Evolutionary conservation across 805 yeast genomes (phyloP), one percentile per base, ranked within the genome.

Genomic region (Kuraishia cidri): DNA sequence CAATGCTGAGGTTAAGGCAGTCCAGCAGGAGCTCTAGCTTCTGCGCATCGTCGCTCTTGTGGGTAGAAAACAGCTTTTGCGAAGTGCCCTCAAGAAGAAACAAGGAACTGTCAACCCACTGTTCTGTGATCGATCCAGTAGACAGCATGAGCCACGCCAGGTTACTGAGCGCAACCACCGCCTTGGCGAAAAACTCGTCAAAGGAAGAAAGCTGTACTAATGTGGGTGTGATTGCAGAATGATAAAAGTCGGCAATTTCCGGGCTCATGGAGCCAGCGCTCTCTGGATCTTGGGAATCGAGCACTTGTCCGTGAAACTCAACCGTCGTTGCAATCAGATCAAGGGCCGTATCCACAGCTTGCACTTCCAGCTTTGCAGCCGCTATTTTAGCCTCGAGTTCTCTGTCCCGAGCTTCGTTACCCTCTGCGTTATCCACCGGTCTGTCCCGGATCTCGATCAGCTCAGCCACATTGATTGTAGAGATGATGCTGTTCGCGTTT

Each of bases 291-390:
- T 36, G 12, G 13, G 32, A 21, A 20, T 35, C 35, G 15, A 29
- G 16, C 14, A 34, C 35, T 3, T 33, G 20, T 10, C 58, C 58
- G 31, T 48, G 47, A 26, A 57, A 67, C 51, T 87, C 96, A 43
- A 81, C 69, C 5, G 78, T 62, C 1, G 88, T 81, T 1, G 96
- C 75, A 16, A 85, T 61, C 21, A 90, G 52, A 51, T 90, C 97
- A 15, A 88, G 56, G 0, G 81, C 64, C 1, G 79, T 65, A 44
- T 85, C 94, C 15, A 82, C 58, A 4, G 82, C 66, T 41, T 79
- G 79, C 31, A 81, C 54, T 31, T 70, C 66, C 28, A 66, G 56
- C 40, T 69, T 67, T 3, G 82, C 73, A 10, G 47, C 48, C 6
- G 55, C 47, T 35, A 69, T 64, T 28, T 58, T 61, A 18, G 60